These are phyloP conservation scores for Pyrenophora seminiperda DNA, from an alignment of 2,329 filamentous ascomycete genomes.

Conservation along the genomic window DNA sequence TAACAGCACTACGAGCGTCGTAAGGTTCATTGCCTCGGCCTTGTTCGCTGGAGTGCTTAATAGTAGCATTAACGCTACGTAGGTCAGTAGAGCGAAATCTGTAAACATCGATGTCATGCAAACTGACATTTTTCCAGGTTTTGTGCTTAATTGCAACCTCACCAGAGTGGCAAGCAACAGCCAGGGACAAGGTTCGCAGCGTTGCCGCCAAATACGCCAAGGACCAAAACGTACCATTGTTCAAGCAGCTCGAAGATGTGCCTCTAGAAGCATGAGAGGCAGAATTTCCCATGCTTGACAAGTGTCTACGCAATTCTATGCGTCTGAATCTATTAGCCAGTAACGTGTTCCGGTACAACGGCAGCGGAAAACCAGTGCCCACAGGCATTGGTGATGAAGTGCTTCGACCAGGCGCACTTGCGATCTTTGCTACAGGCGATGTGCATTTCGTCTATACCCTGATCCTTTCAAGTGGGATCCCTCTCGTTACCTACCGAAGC, in stretches of 20 bases:
- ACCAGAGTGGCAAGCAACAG: constrained; percentile 52
- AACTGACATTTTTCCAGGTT: not conserved
- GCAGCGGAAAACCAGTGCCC: constrained; percentile 52
- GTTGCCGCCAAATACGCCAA: constrained; percentile 53
- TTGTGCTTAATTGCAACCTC: constrained; percentile 42
- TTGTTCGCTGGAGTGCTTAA: constrained; percentile 64
- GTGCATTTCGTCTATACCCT: constrained; percentile 58
- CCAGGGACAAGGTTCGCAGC: constrained; percentile 56
- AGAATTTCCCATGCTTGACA: constrained; percentile 60
- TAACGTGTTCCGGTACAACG: constrained; percentile 59
- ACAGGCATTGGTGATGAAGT: constrained; percentile 54
- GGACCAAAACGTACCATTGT: constrained; percentile 40
- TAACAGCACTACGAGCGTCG: constrained; percentile 51
- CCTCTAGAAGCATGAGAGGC: constrained; percentile 61
- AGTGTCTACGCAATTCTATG: constrained; percentile 61
- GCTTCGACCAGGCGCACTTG: constrained; percentile 57
- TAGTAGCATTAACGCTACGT: constrained; percentile 61
- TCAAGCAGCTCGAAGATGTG: constrained; percentile 51
- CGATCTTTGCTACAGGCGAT: constrained; percentile 54
- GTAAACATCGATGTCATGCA: not conserved
- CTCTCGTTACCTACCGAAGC: constrained; percentile 53
- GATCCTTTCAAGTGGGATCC: constrained; percentile 60
- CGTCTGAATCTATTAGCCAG: constrained; percentile 56
- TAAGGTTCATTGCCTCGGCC: constrained; percentile 57
- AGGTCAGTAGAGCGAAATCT: constrained; percentile 40